Evolutionary conservation across 2,329 filamentous ascomycete species (phyloP).

Genomic region (Fusarium marasasianum): DNA sequence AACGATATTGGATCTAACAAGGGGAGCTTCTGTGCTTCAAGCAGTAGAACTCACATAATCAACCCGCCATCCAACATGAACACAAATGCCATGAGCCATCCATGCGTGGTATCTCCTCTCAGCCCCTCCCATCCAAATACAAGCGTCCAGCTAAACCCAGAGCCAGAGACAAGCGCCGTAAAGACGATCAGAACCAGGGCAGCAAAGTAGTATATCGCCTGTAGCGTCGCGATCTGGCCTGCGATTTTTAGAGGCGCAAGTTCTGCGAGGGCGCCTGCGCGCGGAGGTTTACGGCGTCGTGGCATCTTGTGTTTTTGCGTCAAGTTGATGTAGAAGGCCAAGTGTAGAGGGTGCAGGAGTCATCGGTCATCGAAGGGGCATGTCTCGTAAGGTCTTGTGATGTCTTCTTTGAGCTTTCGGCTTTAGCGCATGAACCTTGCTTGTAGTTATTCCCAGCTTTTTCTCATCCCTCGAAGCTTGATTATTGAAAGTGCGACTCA

Average conservation of each 20-base stretch:
- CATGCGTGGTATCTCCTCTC: slow-evolving; percentile 69
- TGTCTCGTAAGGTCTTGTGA: slow-evolving; percentile 32
- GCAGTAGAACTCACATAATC: slow-evolving; percentile 54
- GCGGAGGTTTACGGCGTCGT: slow-evolving; percentile 65
- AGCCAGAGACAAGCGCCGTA: slow-evolving; percentile 66
- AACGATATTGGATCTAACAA: not conserved
- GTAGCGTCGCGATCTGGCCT: slow-evolving; percentile 66
- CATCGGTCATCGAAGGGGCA: slow-evolving; percentile 31
- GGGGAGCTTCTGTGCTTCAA: not conserved
- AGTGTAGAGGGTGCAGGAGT: not conserved
- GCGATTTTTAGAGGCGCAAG: slow-evolving; percentile 70
- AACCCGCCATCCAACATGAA: slow-evolving; percentile 66
- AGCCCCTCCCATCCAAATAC: slow-evolving; percentile 68
- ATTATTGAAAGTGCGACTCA: not conserved
- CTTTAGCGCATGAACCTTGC: slow-evolving; percentile 4
- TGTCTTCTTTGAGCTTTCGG: slow-evolving; percentile 1
- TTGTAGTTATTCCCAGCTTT: not conserved
- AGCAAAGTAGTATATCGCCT: slow-evolving; percentile 64
- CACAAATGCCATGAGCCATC: slow-evolving; percentile 67
- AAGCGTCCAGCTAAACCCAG: slow-evolving; percentile 61
- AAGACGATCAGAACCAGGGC: slow-evolving; percentile 66
- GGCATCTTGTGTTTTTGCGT: slow-evolving; percentile 52
- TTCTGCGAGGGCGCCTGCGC: slow-evolving; percentile 68
- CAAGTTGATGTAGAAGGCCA: not conserved
- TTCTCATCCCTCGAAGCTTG: not conserved